phyloP scores from a whole-genome alignment of 2,329 filamentous ascomycete genomes.

The Beauveria rudraprayagi region DNA sequence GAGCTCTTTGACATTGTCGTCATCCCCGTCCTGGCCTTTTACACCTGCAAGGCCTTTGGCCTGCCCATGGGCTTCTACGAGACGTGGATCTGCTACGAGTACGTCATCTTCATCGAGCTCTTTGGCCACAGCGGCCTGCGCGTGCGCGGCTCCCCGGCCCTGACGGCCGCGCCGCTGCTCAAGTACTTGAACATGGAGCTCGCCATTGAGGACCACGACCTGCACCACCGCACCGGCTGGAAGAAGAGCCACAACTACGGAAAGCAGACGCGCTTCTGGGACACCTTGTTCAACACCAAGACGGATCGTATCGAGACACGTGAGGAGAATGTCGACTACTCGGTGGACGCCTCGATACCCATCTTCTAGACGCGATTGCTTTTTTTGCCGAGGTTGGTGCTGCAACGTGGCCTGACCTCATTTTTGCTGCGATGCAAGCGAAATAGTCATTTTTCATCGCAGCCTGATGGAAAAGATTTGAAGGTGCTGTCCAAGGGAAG shows the following conservation, averaged over 20 bases:
- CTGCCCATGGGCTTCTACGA: conserved; percentile 38
- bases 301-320: conserved; percentile 27
- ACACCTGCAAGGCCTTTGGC: conserved; percentile 24
- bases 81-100: conserved; percentile 37
- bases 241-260: conserved; percentile 30
- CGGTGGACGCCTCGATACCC: conserved; percentile 20
- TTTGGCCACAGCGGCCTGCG: conserved; percentile 31
- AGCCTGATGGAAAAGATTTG: too few species aligned
- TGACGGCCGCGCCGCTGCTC: conserved; percentile 25
- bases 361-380: conserved; percentile 14
- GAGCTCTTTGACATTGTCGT: conserved; percentile 34
- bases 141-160: conserved; percentile 24
- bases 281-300: conserved; percentile 29
- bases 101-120: conserved; percentile 31
- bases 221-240: conserved; percentile 31
- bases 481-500: background rate
- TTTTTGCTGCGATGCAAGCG: too few species aligned
- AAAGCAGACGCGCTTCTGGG: conserved; percentile 31
- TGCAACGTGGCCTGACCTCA: background rate
- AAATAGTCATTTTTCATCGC: background rate
- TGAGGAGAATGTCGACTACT: conserved; percentile 24
- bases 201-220: conserved; percentile 33
- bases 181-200: conserved; percentile 26
- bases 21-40: conserved; percentile 31
- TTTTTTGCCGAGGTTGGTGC: background rate